phyloP scores from a whole-genome alignment of 768 basidiomycete species.

The Termitomyces sp. region DNA sequence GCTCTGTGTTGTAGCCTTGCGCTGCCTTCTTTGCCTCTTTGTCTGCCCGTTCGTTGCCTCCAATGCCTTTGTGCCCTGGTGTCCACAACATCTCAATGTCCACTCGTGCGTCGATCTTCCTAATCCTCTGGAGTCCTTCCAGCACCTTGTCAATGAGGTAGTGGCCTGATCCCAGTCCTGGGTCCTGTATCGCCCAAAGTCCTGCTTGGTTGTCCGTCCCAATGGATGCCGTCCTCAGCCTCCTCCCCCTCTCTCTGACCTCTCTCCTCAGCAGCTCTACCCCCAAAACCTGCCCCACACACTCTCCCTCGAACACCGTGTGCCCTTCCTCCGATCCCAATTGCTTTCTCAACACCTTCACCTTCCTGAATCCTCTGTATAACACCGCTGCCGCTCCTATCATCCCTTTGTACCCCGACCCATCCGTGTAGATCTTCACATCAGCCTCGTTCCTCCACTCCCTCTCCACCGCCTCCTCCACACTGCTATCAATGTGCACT shows the following conservation, averaged over 20 bases:
- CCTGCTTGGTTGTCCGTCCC: conserved; percentile 14
- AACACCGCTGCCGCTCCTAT: conserved; percentile 27
- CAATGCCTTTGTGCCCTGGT: background rate
- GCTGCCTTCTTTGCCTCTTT: background rate
- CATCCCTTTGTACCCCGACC: conserved; percentile 21
- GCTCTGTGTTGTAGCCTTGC: background rate
- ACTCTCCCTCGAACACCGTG: background rate
- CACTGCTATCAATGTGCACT: background rate
- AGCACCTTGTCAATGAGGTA: background rate
- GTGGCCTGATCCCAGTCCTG: too few relatives aligned
- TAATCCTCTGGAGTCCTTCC: background rate
- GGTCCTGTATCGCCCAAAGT: background rate
- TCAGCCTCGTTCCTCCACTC: background rate
- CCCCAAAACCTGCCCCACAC: conserved; percentile 15
- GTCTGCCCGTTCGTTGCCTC: background rate
- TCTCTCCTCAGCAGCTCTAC: conserved; percentile 20
- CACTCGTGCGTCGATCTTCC: background rate
- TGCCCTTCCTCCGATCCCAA: conserved; percentile 20
- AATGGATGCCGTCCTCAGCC: background rate
- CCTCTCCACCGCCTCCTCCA: background rate
- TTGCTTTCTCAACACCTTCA: conserved; percentile 8
- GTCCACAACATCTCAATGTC: background rate
- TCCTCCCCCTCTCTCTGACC: background rate
- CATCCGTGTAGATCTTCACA: conserved; percentile 23
- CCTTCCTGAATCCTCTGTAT: background rate